phyloP scores from a whole-genome alignment of 2,329 filamentous ascomycete species.

The Aphanoascus verrucosus region DNA sequence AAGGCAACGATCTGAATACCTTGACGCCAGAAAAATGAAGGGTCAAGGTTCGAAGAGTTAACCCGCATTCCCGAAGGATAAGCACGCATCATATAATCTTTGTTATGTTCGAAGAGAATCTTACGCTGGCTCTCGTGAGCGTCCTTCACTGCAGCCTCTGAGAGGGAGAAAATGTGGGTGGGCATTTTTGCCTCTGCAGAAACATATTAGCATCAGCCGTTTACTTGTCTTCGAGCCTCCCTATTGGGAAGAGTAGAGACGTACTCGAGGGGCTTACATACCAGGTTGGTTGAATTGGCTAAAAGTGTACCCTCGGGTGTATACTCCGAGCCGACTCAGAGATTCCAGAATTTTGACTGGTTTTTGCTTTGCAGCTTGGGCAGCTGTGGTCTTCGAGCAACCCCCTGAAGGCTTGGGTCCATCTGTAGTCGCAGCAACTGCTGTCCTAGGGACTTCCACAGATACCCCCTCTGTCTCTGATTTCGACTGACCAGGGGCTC shows the following conservation, averaged over 20 bases:
- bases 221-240: not conserved
- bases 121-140: constrained; percentile 43
- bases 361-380: constrained; percentile 30
- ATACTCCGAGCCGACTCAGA: constrained; percentile 67
- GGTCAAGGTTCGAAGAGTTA: constrained; percentile 76
- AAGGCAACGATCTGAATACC: constrained; percentile 85
- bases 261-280: constrained; percentile 30
- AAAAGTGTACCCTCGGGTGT: constrained; percentile 78
- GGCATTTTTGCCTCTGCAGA: constrained; percentile 41
- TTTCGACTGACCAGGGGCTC: constrained; percentile 25
- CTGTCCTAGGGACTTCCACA: constrained; percentile 13
- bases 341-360: constrained; percentile 56
- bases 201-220: not conserved
- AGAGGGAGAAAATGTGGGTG: constrained; percentile 54
- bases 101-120: constrained; percentile 73
- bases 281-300: constrained; percentile 56
- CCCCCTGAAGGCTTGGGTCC: not conserved
- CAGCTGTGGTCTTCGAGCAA: constrained; percentile 5
- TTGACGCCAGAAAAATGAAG: constrained; percentile 72
- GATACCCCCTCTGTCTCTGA: constrained; percentile 7
- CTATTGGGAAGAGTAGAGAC: not conserved
- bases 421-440: constrained; percentile 9
- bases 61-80: constrained; percentile 78
- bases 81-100: constrained; percentile 69
- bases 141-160: constrained; percentile 56